These are phyloP conservation scores for Excoecaria cochinchinensis DNA, from an alignment of 345 rosid species.

Conservation along the genomic window DNA sequence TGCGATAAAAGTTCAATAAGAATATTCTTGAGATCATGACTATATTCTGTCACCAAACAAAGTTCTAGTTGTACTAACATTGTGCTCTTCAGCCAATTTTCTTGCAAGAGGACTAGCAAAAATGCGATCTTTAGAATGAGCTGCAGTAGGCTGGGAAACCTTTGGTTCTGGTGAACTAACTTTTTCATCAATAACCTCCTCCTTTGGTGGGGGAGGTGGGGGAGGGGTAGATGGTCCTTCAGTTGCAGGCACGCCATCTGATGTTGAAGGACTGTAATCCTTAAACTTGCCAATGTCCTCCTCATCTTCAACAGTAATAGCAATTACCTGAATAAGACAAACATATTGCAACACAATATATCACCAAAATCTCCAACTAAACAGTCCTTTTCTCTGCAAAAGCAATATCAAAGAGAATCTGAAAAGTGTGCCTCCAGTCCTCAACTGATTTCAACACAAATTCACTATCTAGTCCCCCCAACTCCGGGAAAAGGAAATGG, in stretches of 20 bases:
- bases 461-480: not conserved
- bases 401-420: not conserved
- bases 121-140: conserved; percentile 60
- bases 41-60: not conserved
- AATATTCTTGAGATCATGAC: not conserved
- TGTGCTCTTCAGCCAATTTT: conserved; percentile 85
- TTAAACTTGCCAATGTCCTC: conserved; percentile 77
- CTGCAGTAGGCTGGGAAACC: conserved; percentile 45
- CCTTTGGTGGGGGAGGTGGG: conserved; percentile 49
- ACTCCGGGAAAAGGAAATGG: not conserved
- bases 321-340: conserved; percentile 55
- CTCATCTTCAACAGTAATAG: conserved; percentile 89
- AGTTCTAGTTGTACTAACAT: conserved; percentile 39
- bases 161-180: conserved; percentile 61
- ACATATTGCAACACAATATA: not conserved
- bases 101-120: conserved; percentile 94
- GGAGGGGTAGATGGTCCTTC: conserved; percentile 46
- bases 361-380: conserved; percentile 6
- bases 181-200: conserved; percentile 58
- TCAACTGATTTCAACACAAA: not conserved
- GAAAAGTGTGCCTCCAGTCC: not conserved
- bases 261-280: conserved; percentile 72
- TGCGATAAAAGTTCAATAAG: conserved; percentile 14
- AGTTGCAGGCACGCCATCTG: conserved; percentile 43
- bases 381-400: not conserved